phyloP scores from a whole-genome alignment of 257 asterid species.

The Solanum ossicruentum region DNA sequence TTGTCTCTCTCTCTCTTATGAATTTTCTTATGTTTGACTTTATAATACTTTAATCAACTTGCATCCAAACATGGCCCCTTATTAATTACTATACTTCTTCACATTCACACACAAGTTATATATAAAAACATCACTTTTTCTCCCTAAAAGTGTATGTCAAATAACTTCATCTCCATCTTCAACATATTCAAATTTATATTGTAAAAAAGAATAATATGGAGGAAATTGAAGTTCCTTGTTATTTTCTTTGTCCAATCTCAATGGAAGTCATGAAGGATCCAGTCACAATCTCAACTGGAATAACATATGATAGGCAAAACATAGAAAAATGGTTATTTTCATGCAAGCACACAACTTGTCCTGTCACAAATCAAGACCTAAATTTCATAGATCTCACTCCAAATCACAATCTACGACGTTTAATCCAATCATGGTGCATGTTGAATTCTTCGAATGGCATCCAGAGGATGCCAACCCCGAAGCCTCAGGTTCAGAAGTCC shows the following conservation, averaged over 20 bases:
- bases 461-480: constrained; percentile 61
- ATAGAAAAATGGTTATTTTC: constrained; percentile 61
- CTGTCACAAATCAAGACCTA: constrained; percentile 44
- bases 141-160: not conserved
- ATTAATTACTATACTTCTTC: not conserved
- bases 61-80: not conserved
- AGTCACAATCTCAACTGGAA: constrained; percentile 55
- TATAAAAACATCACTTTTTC: constrained; percentile 1
- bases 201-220: not conserved
- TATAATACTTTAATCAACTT: constrained; percentile 2
- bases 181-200: not conserved
- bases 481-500: constrained; percentile 22
- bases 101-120: not conserved
- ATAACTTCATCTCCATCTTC: not conserved
- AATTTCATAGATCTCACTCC: constrained; percentile 41
- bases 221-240: constrained; percentile 40
- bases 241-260: constrained; percentile 73
- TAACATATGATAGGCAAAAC: constrained; percentile 58
- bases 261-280: constrained; percentile 84
- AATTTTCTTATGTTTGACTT: constrained; percentile 28
- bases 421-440: constrained; percentile 73
- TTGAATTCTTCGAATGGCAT: constrained; percentile 34
- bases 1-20: constrained; percentile 8
- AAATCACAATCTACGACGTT: constrained; percentile 53
- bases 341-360: constrained; percentile 34